Evolutionary conservation across 1,284 basidiomycete genomes (phyloP).

Genomic region (Trametes pubescens): DNA sequence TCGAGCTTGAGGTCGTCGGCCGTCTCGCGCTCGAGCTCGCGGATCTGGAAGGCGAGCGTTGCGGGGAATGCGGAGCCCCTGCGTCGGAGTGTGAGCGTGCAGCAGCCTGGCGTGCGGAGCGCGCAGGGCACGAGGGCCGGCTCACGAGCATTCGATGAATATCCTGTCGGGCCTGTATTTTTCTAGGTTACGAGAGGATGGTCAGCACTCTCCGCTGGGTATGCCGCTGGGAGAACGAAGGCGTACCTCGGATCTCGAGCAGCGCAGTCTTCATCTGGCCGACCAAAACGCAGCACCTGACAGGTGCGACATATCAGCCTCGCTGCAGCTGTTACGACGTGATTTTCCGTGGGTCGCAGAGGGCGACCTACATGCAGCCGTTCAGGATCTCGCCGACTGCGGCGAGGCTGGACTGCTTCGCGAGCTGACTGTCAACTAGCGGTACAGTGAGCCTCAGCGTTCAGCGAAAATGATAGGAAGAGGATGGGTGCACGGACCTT

Average conservation of each 20-base stretch:
- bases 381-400: conserved; percentile 92
- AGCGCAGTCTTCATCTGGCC: conserved; percentile 92
- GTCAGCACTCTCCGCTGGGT: not conserved
- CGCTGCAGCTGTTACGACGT: not conserved
- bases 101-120: conserved; percentile 8
- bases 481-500: conserved; percentile 55
- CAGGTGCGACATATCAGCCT: not conserved
- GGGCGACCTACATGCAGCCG: conserved; percentile 80
- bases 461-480: not conserved
- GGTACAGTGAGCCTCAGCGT: not conserved
- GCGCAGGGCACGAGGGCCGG: not conserved
- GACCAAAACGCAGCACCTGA: conserved; percentile 89
- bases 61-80: conserved; percentile 91
- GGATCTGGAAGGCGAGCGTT: conserved; percentile 90
- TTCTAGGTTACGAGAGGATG: conserved; percentile 54
- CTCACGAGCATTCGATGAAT: conserved; percentile 91
- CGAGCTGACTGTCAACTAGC: conserved; percentile 87
- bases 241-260: conserved; percentile 80
- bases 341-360: not conserved
- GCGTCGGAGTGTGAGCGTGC: conserved; percentile 2
- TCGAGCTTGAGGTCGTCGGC: conserved; percentile 82
- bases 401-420: conserved; percentile 80
- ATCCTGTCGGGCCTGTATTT: conserved; percentile 87
- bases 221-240: not conserved
- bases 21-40: conserved; percentile 84